Conservation (phyloP, 2,329 filamentous ascomycete species). For the Diaporthe batatas region DNA sequence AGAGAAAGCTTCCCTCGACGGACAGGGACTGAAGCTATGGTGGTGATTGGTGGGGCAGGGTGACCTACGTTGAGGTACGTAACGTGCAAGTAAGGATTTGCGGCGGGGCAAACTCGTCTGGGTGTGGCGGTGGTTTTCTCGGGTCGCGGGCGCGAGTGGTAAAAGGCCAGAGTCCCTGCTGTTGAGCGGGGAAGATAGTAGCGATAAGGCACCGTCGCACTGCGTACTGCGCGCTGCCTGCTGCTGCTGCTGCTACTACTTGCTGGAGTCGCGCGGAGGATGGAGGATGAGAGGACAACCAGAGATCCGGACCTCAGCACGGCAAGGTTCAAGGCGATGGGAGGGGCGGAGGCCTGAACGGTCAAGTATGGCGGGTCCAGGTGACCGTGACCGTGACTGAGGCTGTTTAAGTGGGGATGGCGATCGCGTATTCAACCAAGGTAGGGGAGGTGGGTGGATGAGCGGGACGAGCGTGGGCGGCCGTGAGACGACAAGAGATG, state of each 20-base stretch:
- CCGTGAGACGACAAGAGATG: constrained; percentile 42
- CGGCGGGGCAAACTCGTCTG: constrained; percentile 40
- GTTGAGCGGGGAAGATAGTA: constrained; percentile 41
- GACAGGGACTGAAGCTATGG: constrained; percentile 26
- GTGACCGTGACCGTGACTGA: constrained; percentile 42
- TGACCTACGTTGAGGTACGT: constrained; percentile 31
- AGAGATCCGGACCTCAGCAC: constrained; percentile 8
- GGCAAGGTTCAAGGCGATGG: constrained; percentile 21
- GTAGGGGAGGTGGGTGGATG: constrained; percentile 41
- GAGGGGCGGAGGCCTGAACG: background rate
- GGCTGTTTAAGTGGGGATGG: constrained; percentile 27
- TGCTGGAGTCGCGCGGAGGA: constrained; percentile 2
- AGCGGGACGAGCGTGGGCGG: constrained; percentile 41
- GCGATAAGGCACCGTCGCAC: constrained; percentile 35
- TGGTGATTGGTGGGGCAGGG: constrained; percentile 37
- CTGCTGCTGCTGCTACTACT: constrained; percentile 12
- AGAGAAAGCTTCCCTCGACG: constrained; percentile 36
- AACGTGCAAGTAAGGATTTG: constrained; percentile 42
- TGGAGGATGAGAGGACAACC: background rate
- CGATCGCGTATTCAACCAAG: constrained; percentile 15
- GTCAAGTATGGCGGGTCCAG: constrained; percentile 8
- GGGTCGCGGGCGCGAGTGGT: constrained; percentile 19
- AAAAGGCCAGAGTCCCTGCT: constrained; percentile 28
- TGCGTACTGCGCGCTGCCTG: constrained; percentile 20
- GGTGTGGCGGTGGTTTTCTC: constrained; percentile 34